These are phyloP conservation scores for Solanum paucissectum DNA, from an alignment of 257 asterid species.

Conservation along the genomic window DNA sequence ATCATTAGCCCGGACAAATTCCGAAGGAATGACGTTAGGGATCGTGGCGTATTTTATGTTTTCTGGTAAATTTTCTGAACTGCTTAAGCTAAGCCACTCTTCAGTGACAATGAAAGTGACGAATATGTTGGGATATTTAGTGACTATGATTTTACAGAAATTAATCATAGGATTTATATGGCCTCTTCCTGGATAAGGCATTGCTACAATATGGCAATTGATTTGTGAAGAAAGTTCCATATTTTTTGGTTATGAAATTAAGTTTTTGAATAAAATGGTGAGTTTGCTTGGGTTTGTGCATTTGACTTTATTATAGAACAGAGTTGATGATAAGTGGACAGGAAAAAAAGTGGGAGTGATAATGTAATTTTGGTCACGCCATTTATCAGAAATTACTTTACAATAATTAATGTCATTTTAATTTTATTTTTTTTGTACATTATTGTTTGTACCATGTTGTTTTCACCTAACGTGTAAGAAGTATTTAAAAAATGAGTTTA, in stretches of 20 bases:
- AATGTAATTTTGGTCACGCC: neutral
- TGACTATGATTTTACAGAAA: conserved; percentile 18
- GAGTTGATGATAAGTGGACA: neutral
- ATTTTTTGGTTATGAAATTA: neutral
- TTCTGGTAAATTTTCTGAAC: conserved; percentile 21
- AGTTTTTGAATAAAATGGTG: neutral
- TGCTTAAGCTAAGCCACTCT: conserved; percentile 33
- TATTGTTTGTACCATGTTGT: neutral
- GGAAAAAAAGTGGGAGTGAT: neutral
- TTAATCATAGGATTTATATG: conserved; percentile 56
- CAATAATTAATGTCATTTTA: neutral
- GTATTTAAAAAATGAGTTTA: neutral
- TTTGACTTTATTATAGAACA: neutral
- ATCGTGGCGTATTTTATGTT: conserved; percentile 27
- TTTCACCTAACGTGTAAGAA: no score
- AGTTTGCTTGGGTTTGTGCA: neutral
- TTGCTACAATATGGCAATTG: conserved; percentile 47
- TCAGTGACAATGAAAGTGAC: conserved; percentile 39
- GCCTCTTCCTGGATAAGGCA: conserved; percentile 82
- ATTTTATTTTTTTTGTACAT: no score
- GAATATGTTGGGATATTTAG: neutral
- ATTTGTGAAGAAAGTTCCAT: neutral
- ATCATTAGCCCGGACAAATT: conserved; percentile 38
- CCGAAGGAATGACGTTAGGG: conserved; percentile 55
- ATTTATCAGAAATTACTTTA: neutral